A percentile compares a stretch with the other conserved stretches of the same genome.
phyloP scores from a whole-genome alignment of 352 stramenopile species.

The Phytophthora melonis region DNA sequence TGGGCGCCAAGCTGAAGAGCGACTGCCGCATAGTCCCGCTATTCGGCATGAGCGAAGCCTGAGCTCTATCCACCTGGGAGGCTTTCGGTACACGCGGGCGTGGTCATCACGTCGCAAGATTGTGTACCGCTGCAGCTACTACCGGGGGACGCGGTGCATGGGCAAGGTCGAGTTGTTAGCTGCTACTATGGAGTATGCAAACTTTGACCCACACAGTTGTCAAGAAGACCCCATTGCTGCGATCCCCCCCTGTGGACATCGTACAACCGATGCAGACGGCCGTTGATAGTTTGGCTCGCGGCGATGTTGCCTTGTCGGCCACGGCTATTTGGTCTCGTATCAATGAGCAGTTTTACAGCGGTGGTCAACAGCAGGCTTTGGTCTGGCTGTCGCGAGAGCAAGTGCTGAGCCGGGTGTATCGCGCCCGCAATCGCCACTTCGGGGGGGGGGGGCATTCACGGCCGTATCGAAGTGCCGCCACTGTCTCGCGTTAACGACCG shows the following conservation, averaged over 20 bases:
- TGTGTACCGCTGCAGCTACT: neutral
- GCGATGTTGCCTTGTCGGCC: neutral
- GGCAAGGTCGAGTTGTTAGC: slow-evolving; percentile 6
- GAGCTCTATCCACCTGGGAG: neutral
- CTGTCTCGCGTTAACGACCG: neutral
- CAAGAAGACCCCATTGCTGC: neutral
- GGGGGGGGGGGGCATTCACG: neutral
- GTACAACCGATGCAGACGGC: neutral
- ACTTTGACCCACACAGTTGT: slow-evolving; percentile 1
- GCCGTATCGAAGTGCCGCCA: neutral
- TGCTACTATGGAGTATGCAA: neutral
- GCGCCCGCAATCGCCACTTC: neutral
- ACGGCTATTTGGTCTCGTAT: neutral
- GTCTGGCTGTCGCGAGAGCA: neutral
- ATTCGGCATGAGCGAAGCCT: slow-evolving; percentile 6
- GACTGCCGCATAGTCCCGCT: neutral
- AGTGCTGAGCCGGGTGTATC: too few relatives aligned
- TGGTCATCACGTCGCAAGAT: neutral
- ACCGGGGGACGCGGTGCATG: neutral
- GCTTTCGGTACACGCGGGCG: neutral
- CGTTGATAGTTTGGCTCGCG: neutral
- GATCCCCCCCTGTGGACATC: neutral
- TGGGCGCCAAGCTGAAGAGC: neutral
- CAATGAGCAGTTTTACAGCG: neutral
- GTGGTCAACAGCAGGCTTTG: neutral